These are phyloP conservation scores for Sarcocystis neurona DNA, from an alignment of 169 alveolate species.

Conservation along the genomic window DNA sequence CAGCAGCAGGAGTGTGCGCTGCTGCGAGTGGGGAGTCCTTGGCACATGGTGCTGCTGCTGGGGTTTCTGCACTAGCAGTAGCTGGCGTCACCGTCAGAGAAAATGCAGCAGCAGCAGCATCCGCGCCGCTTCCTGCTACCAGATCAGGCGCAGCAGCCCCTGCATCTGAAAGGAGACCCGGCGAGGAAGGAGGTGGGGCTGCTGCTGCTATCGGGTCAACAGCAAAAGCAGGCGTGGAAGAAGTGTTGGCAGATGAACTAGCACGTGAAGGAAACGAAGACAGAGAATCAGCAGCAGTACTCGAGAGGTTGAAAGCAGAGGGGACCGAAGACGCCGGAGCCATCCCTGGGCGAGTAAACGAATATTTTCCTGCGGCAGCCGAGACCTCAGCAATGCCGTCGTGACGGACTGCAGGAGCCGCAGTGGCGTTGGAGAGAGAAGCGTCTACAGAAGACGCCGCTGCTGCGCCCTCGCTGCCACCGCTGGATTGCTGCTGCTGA, in stretches of 20 bases:
- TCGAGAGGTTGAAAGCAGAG: not conserved
- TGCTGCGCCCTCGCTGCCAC: constrained; percentile 15
- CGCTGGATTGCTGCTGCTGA: not conserved
- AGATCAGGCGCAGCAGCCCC: no score
- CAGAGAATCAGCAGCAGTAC: constrained; percentile 1
- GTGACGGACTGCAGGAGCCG: not conserved
- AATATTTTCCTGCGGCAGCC: not conserved
- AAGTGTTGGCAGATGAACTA: constrained; percentile 2
- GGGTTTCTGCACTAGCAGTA: no score
- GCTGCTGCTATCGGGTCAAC: not conserved
- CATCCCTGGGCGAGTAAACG: not conserved
- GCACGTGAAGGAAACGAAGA: not conserved
- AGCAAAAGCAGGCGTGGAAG: constrained; percentile 17
- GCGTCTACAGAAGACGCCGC: not conserved
- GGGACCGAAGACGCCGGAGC: not conserved
- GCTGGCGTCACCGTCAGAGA: not conserved
- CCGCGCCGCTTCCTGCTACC: not conserved
- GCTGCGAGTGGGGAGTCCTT: no score
- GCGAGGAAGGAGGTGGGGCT: constrained; percentile 1
- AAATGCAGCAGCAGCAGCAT: constrained; percentile 7
- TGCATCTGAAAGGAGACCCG: constrained; percentile 33
- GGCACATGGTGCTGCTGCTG: no score
- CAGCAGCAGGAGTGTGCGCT: no score
- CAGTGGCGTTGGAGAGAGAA: not conserved
- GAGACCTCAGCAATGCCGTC: not conserved